Evolutionary conservation across 441 rosid genomes (phyloP), one percentile per base, ranked within the genome.

Genomic region (Pelargonium fulgidum): DNA sequence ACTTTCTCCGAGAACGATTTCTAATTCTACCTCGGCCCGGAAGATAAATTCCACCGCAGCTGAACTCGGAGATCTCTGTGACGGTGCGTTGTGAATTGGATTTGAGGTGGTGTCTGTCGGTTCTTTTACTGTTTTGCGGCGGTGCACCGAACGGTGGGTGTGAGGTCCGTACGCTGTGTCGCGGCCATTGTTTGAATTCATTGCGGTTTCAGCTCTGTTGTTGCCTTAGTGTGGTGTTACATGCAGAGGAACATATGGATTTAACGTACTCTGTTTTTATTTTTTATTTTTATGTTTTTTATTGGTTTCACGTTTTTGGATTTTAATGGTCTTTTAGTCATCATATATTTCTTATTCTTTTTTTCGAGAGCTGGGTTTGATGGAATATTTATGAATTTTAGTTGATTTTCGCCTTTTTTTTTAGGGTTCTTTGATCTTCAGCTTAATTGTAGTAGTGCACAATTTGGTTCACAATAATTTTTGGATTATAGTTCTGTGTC

Each of bases 151-250:
- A 14, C 22, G 2, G 36, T 33, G 9, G 24, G 62, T 67, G 36
- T 29, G 75, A 75, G 85, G 79, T 85, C 82, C 81, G 81, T 82
- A 73, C 78, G 69, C 41, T 79, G 39, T 54, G 14, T 50, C 63
- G 67, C 73, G 80, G 62, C 84, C 89, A 85, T 83, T 81, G 86
- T 66, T 68, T 63, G 33, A 33, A 75, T 78, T 84, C 74, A 68
- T 47, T 75, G 74, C 56, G 75, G 48, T 42, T 70, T 76, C 72
- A 17, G 44, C 68, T 72, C 66, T 71, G 79, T 65, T 33, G 7
- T 33, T 33, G 39, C 39, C 7, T 33, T 33, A 33, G 39, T 68
- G 65, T 2, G 65, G 54, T 67, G 17, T 65, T 72, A 65, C 52
- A 44, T 36, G 76, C 50, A 16, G 70, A 66, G 65, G 68, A 3